Evolutionary conservation across 176 grass and related monocot species (phyloP), one percentile per base, ranked within the genome.

Genomic region (Rhynchospora tenuis): DNA sequence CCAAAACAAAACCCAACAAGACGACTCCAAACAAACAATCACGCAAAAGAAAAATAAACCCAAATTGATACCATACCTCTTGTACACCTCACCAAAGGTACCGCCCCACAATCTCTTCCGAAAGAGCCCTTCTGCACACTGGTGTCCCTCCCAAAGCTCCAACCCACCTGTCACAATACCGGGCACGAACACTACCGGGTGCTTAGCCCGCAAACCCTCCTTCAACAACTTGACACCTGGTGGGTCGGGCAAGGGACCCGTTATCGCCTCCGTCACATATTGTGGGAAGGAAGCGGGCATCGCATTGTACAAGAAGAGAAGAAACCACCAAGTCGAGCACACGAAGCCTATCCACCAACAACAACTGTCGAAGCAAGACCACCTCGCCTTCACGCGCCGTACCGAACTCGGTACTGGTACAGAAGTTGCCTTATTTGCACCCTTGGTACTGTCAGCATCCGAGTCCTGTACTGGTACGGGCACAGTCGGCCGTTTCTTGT

Each of bases 101-200:
- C 96, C 96, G 51, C 96, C 96, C 96, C 96, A 99, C 11, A 99
- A 87, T 23, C 96, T 89, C 79, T 99, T 99, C 70, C 96, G 89
- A 84, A 99, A 99, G 61, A 99, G 91, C 6, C 86, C 96, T 54
- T 99, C 93, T 47, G 96, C 96, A 70, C 96, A 99, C 1, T 99
- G 96, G 70, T 92, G 96, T 0, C 96, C 96, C 83, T 99, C 93
- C 96, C 96, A 99, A 12, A 99, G 93, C 93, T 99, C 96, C 46
- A 99, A 90, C 0, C 96, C 96, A 0, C 96, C 96, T 2, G 93
- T 95, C 74, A 99, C 96, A 87, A 99, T 99, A 14, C 96, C 96
- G 1, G 96, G 96, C 44, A 99, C 96, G 88, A 95, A 99, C 3
- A 99, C 93, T 86, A 99, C 96, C 26, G 96, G 93, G 69, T 99